Evolutionary conservation across 768 basidiomycete genomes (phyloP), one percentile per base, ranked within the genome.

Genomic region (Suillus ampliporus): DNA sequence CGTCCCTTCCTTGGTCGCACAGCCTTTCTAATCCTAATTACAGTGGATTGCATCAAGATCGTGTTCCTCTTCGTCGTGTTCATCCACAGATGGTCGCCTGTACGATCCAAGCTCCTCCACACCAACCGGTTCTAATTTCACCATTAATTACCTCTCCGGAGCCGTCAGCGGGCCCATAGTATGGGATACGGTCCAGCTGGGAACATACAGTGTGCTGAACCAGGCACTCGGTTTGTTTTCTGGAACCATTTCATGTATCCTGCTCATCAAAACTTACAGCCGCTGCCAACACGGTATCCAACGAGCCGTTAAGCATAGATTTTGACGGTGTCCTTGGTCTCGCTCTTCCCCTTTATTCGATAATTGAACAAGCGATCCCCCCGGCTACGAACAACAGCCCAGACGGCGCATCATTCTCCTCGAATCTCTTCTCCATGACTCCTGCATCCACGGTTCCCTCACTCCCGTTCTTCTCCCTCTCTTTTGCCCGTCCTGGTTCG

Each of bases 11-110:
- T 51, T 40, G 59, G 26, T 11, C n/a, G 43, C 48, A 21, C 10
- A 17, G 51, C 54, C 54, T 58, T 43, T 48, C 21, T 35, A 54
- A 31, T 57, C n/a, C 58, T 6, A 34, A 38, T 47, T 57, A 26
- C 64, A 92, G 91, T 94, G 92, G 92, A 77, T 94, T 50, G 88
- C 89, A 0, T 89, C 89, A 1, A 82, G 80, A 13, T 83, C 85
- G 3, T 94, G 92, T 64, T 78, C 83, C 2, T 81, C 87, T 0
- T 76, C 82, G 0, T 67, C 79, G 0, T 92, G 91, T 66, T 73
- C 74, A 19, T 72, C 77, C 17, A 79, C 82, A 0, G 72, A 70
- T 38, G 83, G 83, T 19, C 78, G 77, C 10, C 72, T 81, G 4
- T 94, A 92, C 70, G 81, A 91, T 62, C 82, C 90, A 1, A 77